These are phyloP conservation scores for Osmanthus fragrans DNA, from an alignment of 257 asterid genomes.

Conservation along the genomic window DNA sequence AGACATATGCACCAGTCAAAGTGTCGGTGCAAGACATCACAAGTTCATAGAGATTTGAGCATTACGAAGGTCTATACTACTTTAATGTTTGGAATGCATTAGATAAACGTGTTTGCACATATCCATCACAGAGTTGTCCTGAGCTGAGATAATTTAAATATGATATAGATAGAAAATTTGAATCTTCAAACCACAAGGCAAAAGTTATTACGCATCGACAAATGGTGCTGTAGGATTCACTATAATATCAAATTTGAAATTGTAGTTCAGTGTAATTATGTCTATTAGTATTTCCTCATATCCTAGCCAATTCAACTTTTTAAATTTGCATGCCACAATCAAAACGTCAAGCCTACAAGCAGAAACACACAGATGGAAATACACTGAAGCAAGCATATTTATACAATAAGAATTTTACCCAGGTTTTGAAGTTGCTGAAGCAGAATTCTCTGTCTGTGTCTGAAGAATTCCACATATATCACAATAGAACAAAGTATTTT, in stretches of 20 bases:
- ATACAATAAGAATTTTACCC: conserved; percentile 41
- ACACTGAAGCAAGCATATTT: conserved; percentile 2
- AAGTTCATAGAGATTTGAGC: background rate
- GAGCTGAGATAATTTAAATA: background rate
- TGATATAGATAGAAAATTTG: background rate
- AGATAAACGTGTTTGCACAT: background rate
- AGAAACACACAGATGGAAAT: background rate
- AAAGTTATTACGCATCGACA: background rate
- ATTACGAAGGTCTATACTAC: background rate
- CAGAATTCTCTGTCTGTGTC: conserved; percentile 51
- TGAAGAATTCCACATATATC: conserved; percentile 24
- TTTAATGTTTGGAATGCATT: background rate
- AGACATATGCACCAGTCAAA: background rate
- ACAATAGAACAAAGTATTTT: background rate
- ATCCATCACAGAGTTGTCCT: background rate
- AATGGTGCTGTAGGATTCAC: background rate
- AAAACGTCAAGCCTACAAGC: background rate
- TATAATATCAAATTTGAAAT: conserved; percentile 4
- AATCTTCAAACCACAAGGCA: background rate
- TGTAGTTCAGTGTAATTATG: background rate
- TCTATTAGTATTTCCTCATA: background rate
- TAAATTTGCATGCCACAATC: background rate
- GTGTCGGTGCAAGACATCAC: background rate
- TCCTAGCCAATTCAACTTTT: background rate
- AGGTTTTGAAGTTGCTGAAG: conserved; percentile 53